phyloP scores from a whole-genome alignment of 1,284 basidiomycete species.

The Cutaneotrichosporon daszewskae region DNA sequence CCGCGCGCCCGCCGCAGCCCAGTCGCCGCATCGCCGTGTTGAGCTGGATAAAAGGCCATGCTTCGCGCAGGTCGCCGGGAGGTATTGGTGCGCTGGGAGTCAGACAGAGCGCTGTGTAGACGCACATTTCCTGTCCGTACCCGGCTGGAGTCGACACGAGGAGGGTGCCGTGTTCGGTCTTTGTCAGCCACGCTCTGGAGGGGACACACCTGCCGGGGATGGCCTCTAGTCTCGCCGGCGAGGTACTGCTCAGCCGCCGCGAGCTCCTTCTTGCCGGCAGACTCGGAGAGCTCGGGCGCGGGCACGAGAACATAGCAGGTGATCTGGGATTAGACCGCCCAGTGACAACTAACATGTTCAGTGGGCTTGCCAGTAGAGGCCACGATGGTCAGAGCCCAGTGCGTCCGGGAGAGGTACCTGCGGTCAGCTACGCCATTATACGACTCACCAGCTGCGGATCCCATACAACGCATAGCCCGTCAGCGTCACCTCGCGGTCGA shows the following conservation, averaged over 20 bases:
- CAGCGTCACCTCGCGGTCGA: conserved; percentile 34
- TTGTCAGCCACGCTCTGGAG: too few species aligned
- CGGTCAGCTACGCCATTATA: conserved; percentile 4
- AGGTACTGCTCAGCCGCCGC: conserved; percentile 25
- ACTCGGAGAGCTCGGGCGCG: conserved; percentile 19
- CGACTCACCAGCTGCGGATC: conserved; percentile 36
- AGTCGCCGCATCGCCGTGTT: conserved; percentile 40
- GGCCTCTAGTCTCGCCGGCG: conserved; percentile 25
- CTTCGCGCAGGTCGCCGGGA: conserved; percentile 38
- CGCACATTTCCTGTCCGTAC: conserved; percentile 43
- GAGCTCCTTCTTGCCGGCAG: conserved; percentile 25
- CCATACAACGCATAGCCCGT: conserved; percentile 39
- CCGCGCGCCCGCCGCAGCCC: conserved; percentile 43
- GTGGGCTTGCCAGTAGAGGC: conserved; percentile 42
- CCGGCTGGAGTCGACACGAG: conserved; percentile 34
- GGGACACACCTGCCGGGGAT: too few species aligned
- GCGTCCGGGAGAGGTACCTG: conserved; percentile 40
- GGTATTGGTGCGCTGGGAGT: conserved; percentile 27
- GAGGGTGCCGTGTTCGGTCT: conserved; percentile 38
- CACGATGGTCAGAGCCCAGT: conserved; percentile 40
- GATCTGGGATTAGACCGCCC: conserved; percentile 21
- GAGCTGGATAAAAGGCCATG: conserved; percentile 38
- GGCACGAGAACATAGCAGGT: conserved; percentile 37
- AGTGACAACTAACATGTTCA: conserved; percentile 25
- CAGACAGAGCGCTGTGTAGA: not conserved